Evolutionary conservation across 148 eudicot genomes (phyloP).

Genomic region (Chenopodium suecicum): DNA sequence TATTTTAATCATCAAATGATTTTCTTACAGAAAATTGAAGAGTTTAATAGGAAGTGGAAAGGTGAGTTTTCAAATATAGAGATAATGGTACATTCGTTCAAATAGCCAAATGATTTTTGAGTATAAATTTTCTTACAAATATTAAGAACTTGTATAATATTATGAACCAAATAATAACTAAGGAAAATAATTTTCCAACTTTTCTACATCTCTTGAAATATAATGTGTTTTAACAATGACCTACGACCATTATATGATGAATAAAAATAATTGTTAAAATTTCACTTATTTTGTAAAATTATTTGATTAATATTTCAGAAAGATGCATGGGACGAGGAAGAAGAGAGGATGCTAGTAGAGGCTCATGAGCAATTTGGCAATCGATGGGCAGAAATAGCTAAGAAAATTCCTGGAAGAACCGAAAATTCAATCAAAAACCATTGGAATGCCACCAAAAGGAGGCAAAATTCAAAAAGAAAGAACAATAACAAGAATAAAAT

Average conservation of each 20-base stretch:
- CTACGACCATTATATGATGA: too few relatives aligned
- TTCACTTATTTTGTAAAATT: background rate
- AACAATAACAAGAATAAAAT: conserved; percentile 19
- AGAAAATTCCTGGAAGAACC: conserved; percentile 59
- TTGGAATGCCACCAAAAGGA: conserved; percentile 90
- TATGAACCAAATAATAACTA: too few relatives aligned
- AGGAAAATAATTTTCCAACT: too few relatives aligned
- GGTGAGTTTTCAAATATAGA: too few relatives aligned
- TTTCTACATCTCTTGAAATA: too few relatives aligned
- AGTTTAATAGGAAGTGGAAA: too few relatives aligned
- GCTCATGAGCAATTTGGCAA: conserved; percentile 64
- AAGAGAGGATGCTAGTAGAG: conserved; percentile 56
- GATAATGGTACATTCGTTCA: too few relatives aligned
- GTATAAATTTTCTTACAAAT: too few relatives aligned
- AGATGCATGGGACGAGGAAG: conserved; percentile 76
- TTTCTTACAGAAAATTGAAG: too few relatives aligned
- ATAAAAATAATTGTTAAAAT: background rate
- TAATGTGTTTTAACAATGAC: background rate
- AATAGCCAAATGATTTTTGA: too few relatives aligned
- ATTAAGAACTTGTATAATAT: too few relatives aligned
- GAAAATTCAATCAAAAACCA: conserved; percentile 86
- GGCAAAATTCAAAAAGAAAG: conserved; percentile 52
- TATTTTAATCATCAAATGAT: too few relatives aligned
- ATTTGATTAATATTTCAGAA: conserved; percentile 33
- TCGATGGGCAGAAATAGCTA: conserved; percentile 84